Conservation (phyloP, 345 rosid species). For the Combretum micranthum region DNA sequence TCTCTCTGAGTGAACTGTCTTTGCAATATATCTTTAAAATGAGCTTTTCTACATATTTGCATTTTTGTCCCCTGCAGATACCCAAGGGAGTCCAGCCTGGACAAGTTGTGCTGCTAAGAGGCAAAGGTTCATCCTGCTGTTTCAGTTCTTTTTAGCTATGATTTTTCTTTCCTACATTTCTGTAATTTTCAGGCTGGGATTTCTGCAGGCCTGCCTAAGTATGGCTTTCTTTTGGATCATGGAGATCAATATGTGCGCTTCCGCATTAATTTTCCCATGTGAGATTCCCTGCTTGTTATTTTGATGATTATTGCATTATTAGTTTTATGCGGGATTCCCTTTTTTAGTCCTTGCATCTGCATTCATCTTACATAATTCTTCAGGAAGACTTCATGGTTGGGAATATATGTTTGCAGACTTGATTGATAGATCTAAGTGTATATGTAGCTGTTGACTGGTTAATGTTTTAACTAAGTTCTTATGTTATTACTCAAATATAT, state of each 20-base stretch:
- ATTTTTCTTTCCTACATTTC: constrained; percentile 7
- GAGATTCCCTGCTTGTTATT: constrained; percentile 20
- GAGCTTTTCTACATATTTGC: constrained; percentile 9
- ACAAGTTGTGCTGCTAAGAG: constrained; percentile 61
- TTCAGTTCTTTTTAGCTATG: no score
- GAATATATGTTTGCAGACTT: no score
- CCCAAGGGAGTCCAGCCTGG: constrained; percentile 89
- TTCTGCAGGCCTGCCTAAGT: constrained; percentile 66
- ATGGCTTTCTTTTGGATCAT: constrained; percentile 55
- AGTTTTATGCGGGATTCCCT: not conserved
- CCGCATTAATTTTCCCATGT: constrained; percentile 73
- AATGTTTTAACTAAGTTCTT: no score
- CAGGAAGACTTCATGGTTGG: no score
- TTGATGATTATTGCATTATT: not conserved
- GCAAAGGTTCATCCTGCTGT: constrained; percentile 51
- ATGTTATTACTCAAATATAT: no score
- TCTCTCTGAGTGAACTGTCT: not conserved
- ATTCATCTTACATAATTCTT: not conserved
- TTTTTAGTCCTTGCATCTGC: not conserved
- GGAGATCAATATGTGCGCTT: constrained; percentile 95
- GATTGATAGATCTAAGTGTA: no score
- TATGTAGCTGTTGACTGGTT: no score
- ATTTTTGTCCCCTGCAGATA: constrained; percentile 48
- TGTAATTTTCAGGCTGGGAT: constrained; percentile 11
- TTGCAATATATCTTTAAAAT: not conserved